Evolutionary conservation across 73 alveolate species (phyloP).

Genomic region (Tetrahymena thermophila): DNA sequence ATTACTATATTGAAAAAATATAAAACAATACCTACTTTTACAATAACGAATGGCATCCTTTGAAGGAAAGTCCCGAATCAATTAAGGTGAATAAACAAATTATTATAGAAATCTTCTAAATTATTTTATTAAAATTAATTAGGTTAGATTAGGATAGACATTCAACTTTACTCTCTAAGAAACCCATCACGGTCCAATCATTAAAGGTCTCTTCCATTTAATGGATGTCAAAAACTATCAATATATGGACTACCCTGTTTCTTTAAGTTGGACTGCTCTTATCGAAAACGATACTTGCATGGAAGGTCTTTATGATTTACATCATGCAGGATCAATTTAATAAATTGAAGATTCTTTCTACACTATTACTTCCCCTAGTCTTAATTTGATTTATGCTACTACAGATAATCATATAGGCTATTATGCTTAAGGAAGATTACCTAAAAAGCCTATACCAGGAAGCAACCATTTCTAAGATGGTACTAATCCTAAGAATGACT

Average conservation of each 20-base stretch:
- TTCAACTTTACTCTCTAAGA: background rate
- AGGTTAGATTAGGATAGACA: background rate
- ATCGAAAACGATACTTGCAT: slow-evolving; percentile 27
- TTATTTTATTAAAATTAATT: background rate
- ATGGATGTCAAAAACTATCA: background rate
- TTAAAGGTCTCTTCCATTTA: slow-evolving; percentile 6
- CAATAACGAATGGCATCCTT: slow-evolving; percentile 70
- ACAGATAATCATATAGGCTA: slow-evolving; percentile 37
- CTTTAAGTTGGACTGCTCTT: slow-evolving; percentile 15
- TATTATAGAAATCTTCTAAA: slow-evolving; percentile 34
- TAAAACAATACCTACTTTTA: slow-evolving; percentile 44
- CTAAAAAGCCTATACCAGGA: slow-evolving; percentile 16
- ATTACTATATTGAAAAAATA: slow-evolving; percentile 67
- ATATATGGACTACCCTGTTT: background rate
- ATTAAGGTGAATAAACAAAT: slow-evolving; percentile 65
- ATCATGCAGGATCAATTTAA: background rate
- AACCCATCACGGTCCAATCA: slow-evolving; percentile 88
- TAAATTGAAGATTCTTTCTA: slow-evolving; percentile 16
- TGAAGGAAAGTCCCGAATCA: slow-evolving; percentile 46
- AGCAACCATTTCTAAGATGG: background rate
- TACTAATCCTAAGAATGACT: background rate
- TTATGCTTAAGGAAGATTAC: slow-evolving; percentile 25
- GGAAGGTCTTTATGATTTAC: slow-evolving; percentile 22
- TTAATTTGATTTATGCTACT: slow-evolving; percentile 16
- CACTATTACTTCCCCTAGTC: slow-evolving; percentile 11